phyloP scores from a whole-genome alignment of 192 early-diverging fungal genomes.

The Umbelopsis sp. region DNA sequence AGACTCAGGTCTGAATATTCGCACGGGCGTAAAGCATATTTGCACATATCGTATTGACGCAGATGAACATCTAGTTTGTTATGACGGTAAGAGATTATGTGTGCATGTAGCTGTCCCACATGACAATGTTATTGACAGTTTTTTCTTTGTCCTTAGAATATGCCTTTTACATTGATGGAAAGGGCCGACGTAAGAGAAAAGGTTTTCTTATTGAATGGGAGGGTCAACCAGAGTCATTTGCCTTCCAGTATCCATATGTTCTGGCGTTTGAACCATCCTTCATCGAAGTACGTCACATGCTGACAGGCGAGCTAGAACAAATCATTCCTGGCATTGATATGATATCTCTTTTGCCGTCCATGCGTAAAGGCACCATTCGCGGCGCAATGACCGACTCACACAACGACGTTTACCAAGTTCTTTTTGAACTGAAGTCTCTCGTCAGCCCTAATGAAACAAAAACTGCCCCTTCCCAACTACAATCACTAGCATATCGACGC shows the following conservation, averaged over 20 bases:
- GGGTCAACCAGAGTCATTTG: constrained; percentile 82
- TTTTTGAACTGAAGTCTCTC: constrained; percentile 25
- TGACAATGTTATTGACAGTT: neutral
- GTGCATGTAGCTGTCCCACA: too few relatives aligned
- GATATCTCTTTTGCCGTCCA: constrained; percentile 47
- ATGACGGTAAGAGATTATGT: constrained; percentile 69
- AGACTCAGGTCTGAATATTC: constrained; percentile 27
- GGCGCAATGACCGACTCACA: constrained; percentile 32
- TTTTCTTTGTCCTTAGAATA: constrained; percentile 60
- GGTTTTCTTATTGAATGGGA: constrained; percentile 88
- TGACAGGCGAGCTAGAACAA: constrained; percentile 65
- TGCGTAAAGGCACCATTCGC: constrained; percentile 31
- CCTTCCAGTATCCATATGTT: constrained; percentile 81
- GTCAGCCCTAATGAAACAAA: neutral
- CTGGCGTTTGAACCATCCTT: constrained; percentile 89
- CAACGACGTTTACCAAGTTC: constrained; percentile 26
- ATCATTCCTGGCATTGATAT: constrained; percentile 61
- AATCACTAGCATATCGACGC: constrained; percentile 11
- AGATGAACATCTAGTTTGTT: constrained; percentile 87
- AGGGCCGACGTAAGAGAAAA: constrained; percentile 70
- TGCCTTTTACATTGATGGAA: constrained; percentile 89
- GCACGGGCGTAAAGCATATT: constrained; percentile 65
- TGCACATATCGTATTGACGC: constrained; percentile 79
- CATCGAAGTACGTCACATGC: constrained; percentile 85
- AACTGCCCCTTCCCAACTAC: constrained; percentile 1